A percentile compares a stretch with the other conserved stretches of the same genome.
These are phyloP conservation scores for Herpetomonas samuelpessoai DNA, from an alignment of 208 protist genomes.

Conservation along the genomic window DNA sequence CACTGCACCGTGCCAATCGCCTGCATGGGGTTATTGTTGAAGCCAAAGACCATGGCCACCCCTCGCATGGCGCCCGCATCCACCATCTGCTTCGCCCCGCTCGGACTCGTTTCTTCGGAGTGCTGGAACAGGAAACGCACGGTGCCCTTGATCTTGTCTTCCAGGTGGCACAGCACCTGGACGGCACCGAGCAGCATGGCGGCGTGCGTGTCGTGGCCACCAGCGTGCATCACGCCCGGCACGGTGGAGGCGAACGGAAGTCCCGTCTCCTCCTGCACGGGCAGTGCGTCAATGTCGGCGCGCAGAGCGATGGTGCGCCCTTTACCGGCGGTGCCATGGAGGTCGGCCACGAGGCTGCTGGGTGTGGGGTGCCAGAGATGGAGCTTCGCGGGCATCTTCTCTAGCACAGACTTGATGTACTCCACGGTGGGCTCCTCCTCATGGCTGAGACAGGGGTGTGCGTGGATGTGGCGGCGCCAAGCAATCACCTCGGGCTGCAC, in stretches of 20 bases:
- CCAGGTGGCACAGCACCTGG: constrained; percentile 53
- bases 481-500: constrained; percentile 32
- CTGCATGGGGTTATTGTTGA: constrained; percentile 25
- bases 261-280: constrained; percentile 52
- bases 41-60: constrained; percentile 53
- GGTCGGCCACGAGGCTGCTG: constrained; percentile 47
- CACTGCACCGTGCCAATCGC: constrained; percentile 30
- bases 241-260: constrained; percentile 58
- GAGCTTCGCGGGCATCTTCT: constrained; percentile 25
- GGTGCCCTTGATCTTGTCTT: constrained; percentile 41
- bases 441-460: constrained; percentile 45
- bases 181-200: constrained; percentile 67
- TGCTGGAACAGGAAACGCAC: constrained; percentile 77
- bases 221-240: constrained; percentile 64
- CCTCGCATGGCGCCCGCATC: constrained; percentile 40
- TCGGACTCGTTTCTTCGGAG: constrained; percentile 58
- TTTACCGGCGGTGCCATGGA: constrained; percentile 40
- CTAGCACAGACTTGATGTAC: constrained; percentile 36
- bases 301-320: constrained; percentile 53
- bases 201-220: constrained; percentile 62
- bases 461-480: no score
- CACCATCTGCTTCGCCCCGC: constrained; percentile 52
- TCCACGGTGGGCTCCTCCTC: constrained; percentile 46
- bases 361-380: constrained; percentile 34
- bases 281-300: constrained; percentile 70